These are phyloP conservation scores for Mucuna pruriens DNA, from an alignment of 306 rosid genomes.

Conservation along the genomic window DNA sequence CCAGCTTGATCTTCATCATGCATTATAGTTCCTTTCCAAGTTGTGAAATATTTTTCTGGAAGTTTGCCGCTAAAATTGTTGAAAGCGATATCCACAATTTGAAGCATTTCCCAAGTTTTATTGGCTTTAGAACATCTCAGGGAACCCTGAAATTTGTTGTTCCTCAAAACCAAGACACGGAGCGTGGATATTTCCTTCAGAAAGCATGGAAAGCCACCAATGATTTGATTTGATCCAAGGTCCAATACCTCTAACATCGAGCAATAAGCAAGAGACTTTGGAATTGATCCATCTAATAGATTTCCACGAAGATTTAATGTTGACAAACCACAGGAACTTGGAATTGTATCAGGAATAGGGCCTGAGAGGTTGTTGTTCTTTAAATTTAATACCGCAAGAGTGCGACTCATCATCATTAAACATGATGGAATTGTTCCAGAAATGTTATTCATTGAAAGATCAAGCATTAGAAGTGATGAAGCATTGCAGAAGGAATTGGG, in stretches of 20 bases:
- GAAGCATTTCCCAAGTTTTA: conserved; percentile 41
- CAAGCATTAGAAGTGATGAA: conserved; percentile 27
- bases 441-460: conserved; percentile 41
- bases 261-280: conserved; percentile 44
- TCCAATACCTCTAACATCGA: conserved; percentile 12
- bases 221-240: conserved; percentile 44
- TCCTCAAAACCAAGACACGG: conserved; percentile 42
- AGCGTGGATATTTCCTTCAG: conserved; percentile 35
- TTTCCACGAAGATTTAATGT: conserved; percentile 47
- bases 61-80: conserved; percentile 47
- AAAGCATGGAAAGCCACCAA: conserved; percentile 25
- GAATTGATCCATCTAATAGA: conserved; percentile 14
- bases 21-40: conserved; percentile 36
- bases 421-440: conserved; percentile 44
- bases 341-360: neutral
- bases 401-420: neutral
- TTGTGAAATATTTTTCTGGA: neutral
- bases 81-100: conserved; percentile 46
- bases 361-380: conserved; percentile 30
- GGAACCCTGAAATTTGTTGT: conserved; percentile 37
- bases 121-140: conserved; percentile 6
- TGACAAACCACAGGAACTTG: neutral
- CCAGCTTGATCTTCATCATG: neutral
- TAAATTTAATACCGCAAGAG: conserved; percentile 30
- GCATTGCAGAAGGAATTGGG: conserved; percentile 40